Evolutionary conservation across 1,139 yeast genomes (phyloP), one percentile per base, ranked within the genome.

Genomic region (Waltiozyma sp.): DNA sequence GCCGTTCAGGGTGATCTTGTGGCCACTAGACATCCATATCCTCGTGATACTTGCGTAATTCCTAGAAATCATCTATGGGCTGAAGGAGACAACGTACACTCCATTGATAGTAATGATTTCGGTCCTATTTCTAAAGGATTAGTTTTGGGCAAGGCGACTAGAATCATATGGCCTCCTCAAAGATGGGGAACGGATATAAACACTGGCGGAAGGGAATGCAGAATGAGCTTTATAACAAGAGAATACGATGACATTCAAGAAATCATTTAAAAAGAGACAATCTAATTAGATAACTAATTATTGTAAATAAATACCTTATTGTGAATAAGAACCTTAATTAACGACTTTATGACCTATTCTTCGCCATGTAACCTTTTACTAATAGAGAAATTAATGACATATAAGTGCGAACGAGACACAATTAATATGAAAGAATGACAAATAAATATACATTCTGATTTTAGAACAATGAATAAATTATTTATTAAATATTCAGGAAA

Each of bases 61-160:
- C 96, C 96, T 4, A 63, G 85, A 45, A 82, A 80, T 54, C 97
- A 89, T 58, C 55, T 86, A 13, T 89, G 96, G 96, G 88, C 88
- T 0, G 96, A 89, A 60, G 97, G 97, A 3, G 97, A 89, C 59
- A 88, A 87, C 58, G 66, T 80, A 43, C 96, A 86, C 55, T 82
- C 94, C 1, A 65, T 87, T 4, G 96, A 88, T 61, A 80, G 91
- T 40, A 87, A 87, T 58, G 72, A 71, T 10, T 88, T 84, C 63
- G 96, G 96, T 0, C 94, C 96, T 0, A 73, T 88, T 1, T 80
- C 94, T 35, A 72, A 77, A 41, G 95, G 88, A 0, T 64, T 87
- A 49, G 80, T 86, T 21, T 58, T 83, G 16, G 96, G 95, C 2
- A 81, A 76, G 54, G 94, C 81, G 1, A 68, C 75, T 1, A 59